Conservation (phyloP, 1,284 basidiomycete genomes). For the Moniliella sp. region DNA sequence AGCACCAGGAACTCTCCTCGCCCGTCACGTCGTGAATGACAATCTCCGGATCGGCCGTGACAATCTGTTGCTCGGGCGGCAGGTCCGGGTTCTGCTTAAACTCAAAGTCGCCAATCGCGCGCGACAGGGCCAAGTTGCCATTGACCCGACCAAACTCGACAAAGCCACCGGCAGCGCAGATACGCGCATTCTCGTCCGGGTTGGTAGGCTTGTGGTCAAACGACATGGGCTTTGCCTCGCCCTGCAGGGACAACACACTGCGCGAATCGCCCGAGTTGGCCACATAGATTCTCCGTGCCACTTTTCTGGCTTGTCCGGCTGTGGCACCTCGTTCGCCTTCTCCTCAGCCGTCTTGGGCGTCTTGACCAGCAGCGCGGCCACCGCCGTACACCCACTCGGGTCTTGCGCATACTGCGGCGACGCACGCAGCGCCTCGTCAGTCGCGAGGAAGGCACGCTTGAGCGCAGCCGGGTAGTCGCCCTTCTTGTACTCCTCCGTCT, state of each 20-base stretch:
- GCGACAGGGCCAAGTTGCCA: constrained; percentile 81
- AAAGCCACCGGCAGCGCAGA: constrained; percentile 79
- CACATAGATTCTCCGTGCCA: constrained; percentile 13
- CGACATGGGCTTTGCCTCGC: constrained; percentile 66
- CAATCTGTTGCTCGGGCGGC: constrained; percentile 70
- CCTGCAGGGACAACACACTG: constrained; percentile 65
- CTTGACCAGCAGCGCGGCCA: constrained; percentile 44
- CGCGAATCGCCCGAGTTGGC: constrained; percentile 95
- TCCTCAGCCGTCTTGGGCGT: constrained; percentile 3
- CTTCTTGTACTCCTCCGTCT: constrained; percentile 51
- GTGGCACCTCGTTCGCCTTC: neutral
- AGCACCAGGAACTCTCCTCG: constrained; percentile 91
- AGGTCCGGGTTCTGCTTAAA: constrained; percentile 82
- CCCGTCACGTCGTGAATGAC: constrained; percentile 54
- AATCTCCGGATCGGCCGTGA: constrained; percentile 84
- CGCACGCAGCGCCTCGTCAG: constrained; percentile 77
- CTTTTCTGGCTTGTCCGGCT: constrained; percentile 4
- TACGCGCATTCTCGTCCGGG: constrained; percentile 61
- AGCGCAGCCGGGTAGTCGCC: constrained; percentile 55
- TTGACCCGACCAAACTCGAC: constrained; percentile 94
- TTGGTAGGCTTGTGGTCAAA: constrained; percentile 89
- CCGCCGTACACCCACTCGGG: constrained; percentile 87
- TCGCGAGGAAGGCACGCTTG: constrained; percentile 72
- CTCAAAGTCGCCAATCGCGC: constrained; percentile 91
- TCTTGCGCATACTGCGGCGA: constrained; percentile 70